Conservation (phyloP, 331 rosid genomes). For the Malus hybrid region DNA sequence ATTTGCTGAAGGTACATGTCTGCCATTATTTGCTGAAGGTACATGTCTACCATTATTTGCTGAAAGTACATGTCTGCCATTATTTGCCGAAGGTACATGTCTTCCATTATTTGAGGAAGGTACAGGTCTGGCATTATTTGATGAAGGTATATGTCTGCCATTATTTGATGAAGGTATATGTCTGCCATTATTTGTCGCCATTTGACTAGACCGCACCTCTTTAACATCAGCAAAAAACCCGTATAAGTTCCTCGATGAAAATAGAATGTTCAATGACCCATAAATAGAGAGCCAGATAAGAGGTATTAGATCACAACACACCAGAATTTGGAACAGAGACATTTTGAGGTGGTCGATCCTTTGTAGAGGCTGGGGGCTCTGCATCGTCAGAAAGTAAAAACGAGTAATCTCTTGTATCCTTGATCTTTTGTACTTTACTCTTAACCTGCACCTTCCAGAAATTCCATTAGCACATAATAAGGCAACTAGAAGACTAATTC, state of each 20-base stretch:
- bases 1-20: constrained; percentile 25
- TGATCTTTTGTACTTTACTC: constrained; percentile 56
- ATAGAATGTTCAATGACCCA: constrained; percentile 24
- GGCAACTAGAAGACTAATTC: background rate
- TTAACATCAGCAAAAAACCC: constrained; percentile 54
- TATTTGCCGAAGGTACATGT: too few relatives aligned
- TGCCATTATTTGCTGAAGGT: too few relatives aligned
- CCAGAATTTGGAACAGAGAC: constrained; percentile 40
- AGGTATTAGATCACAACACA: constrained; percentile 27
- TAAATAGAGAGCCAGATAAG: constrained; percentile 14
- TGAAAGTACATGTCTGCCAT: too few relatives aligned
- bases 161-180: too few relatives aligned
- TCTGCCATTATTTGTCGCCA: background rate
- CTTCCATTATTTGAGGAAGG: too few relatives aligned
- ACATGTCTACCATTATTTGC: too few relatives aligned
- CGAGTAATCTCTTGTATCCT: constrained; percentile 86
- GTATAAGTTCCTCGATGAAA: constrained; percentile 49
- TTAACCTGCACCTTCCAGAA: constrained; percentile 36
- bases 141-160: too few relatives aligned
- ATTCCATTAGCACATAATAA: constrained; percentile 1
- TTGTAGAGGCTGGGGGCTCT: constrained; percentile 57
- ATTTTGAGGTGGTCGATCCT: constrained; percentile 34
- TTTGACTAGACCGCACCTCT: constrained; percentile 55
- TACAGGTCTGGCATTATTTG: too few relatives aligned
- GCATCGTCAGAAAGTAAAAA: constrained; percentile 76